Conservation (phyloP, 495 filamentous ascomycete species). For the Penicillium cataractarum region DNA sequence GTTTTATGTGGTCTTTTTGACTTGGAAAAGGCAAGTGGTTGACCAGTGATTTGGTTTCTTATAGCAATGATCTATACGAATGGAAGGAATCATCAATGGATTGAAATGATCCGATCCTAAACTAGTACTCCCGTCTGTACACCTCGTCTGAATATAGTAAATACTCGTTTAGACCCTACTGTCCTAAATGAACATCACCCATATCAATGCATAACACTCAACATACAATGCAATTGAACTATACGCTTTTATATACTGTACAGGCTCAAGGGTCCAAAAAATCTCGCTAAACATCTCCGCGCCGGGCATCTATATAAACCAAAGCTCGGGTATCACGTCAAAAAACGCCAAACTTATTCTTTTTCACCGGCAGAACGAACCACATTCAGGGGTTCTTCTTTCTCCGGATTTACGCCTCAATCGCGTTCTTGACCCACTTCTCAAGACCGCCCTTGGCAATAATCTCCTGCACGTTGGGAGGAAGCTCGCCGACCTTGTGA, state of each 20-base stretch:
- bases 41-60: background rate
- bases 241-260: constrained; percentile 3
- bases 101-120: background rate
- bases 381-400: background rate
- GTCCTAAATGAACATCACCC: too few relatives aligned
- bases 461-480: constrained; percentile 89
- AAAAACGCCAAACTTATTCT: constrained; percentile 16
- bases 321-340: constrained; percentile 26
- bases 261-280: background rate
- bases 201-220: background rate
- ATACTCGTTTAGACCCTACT: background rate
- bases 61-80: background rate
- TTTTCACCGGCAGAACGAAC: constrained; percentile 7
- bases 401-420: constrained; percentile 6
- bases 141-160: too few relatives aligned
- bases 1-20: constrained; percentile 4
- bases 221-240: background rate
- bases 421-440: constrained; percentile 74
- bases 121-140: too few relatives aligned
- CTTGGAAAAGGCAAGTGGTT: background rate
- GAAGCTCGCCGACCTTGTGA: constrained; percentile 81
- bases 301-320: constrained; percentile 19
- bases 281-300: background rate
- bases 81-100: background rate
- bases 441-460: constrained; percentile 76